phyloP scores from a whole-genome alignment of 441 rosid genomes.

The Croton laevigatus region DNA sequence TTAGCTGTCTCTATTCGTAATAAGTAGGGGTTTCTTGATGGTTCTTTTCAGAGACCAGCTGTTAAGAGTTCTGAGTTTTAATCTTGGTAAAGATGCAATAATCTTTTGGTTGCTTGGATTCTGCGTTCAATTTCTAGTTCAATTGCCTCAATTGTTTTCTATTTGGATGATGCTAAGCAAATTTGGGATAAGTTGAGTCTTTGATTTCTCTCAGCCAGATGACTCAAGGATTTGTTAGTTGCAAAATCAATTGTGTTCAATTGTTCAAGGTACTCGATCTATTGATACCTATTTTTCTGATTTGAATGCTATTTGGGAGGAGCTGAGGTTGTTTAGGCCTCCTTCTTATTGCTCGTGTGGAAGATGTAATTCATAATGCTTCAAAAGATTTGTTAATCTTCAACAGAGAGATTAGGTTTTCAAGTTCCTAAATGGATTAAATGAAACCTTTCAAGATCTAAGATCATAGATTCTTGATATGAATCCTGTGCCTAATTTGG shows the following conservation, averaged over 20 bases:
- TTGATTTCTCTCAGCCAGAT: background rate
- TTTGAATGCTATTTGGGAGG: background rate
- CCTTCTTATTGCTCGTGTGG: background rate
- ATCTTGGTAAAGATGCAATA: background rate
- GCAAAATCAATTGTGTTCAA: background rate
- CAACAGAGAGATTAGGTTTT: background rate
- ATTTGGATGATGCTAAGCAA: background rate
- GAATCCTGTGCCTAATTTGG: background rate
- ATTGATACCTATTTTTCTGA: background rate
- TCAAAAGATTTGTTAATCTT: too few species aligned
- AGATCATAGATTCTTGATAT: background rate
- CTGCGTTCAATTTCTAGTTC: background rate
- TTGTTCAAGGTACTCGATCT: background rate
- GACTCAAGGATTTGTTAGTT: background rate
- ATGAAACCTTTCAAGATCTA: background rate
- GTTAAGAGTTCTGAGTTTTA: too few species aligned
- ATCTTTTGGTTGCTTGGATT: background rate
- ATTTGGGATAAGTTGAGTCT: background rate
- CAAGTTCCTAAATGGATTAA: background rate
- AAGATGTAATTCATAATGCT: too few species aligned
- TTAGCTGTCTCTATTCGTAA: background rate
- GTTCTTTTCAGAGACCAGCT: background rate
- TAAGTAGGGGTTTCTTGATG: background rate
- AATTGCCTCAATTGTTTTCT: background rate
- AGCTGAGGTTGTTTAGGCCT: background rate